Evolutionary conservation across 345 rosid species (phyloP), one percentile per base, ranked within the genome.

Genomic region (Eucalyptus decipiens): DNA sequence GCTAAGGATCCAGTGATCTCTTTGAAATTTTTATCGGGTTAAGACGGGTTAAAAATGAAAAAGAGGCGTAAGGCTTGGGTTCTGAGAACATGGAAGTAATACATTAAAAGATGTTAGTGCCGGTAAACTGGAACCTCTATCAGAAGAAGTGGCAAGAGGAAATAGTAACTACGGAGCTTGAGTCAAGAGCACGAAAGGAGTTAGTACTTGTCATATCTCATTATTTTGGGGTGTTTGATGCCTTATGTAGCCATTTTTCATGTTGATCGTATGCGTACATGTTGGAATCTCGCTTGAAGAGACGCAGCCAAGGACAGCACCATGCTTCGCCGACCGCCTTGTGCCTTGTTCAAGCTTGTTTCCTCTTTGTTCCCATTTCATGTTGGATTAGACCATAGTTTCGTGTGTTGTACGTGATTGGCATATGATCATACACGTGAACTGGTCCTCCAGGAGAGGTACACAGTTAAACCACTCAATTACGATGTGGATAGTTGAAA

Each of bases 181-280:
- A 92, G 43, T 89, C 90, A 72, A 93, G 97, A 92, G 93, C 91
- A 87, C 92, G 96, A 90, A 96, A 91, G 93, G 92, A 96, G 97
- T 91, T 94, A 91, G 92, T 95, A 94, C 86, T 91, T 95, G 86
- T 93, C 95, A 13, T 95, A 93, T 92, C 97, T 96, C 83, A 11
- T 60, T 8, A 60, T 60, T 26, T 26, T 60, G 11, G 67, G 67
- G 16, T 26, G 67, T 60, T 60, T 11, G n/a, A 26, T 60, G 16
- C 67, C 67, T 60, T 60, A 60, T 26, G 32, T 11, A 26, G 67
- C 67, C 67, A 60, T 60, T 60, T 26, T 60, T 26, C 16, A 26
- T 60, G 67, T 28, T 26, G 30, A 26, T 60, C 67, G n/a, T 60
- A 4, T 60, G 67, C 67, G 32, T 60, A 60, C 32, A 52, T 52